phyloP scores from a whole-genome alignment of 495 filamentous ascomycete species.

The Chaetomium cochliodes region DNA sequence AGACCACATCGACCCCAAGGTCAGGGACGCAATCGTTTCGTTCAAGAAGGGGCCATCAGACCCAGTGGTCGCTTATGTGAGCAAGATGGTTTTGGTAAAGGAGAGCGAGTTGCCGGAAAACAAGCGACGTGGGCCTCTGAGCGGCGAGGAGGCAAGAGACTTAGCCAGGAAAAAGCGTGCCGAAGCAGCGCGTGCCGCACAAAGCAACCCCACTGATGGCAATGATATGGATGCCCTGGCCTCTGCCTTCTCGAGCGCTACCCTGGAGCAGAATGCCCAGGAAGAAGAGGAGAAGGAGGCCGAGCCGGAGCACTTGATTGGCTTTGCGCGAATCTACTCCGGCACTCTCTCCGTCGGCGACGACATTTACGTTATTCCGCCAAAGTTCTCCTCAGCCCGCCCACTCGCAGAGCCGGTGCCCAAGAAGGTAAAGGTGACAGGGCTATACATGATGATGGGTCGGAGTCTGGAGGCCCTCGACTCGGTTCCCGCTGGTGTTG shows the following conservation, averaged over 20 bases:
- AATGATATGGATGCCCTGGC: constrained; percentile 34
- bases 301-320: constrained; percentile 85
- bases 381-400: constrained; percentile 82
- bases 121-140: constrained; percentile 72
- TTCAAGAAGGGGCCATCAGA: constrained; percentile 67
- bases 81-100: constrained; percentile 95
- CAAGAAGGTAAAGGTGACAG: constrained; percentile 77
- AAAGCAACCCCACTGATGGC: constrained; percentile 42
- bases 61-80: constrained; percentile 91
- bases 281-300: constrained; percentile 55
- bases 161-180: constrained; percentile 83
- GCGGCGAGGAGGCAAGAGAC: constrained; percentile 84
- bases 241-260: constrained; percentile 36
- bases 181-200: constrained; percentile 69
- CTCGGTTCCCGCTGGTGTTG: constrained; percentile 86
- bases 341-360: constrained; percentile 88
- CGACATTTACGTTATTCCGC: constrained; percentile 81
- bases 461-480: constrained; percentile 77
- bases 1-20: constrained; percentile 59
- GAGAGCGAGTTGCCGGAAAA: constrained; percentile 85
- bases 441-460: constrained; percentile 95
- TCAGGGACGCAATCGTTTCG: constrained; percentile 76
- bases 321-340: constrained; percentile 91
- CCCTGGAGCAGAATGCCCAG: constrained; percentile 52
- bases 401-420: constrained; percentile 76